Evolutionary conservation across 2,329 filamentous ascomycete species (phyloP).

Genomic region (Claviceps sp.): DNA sequence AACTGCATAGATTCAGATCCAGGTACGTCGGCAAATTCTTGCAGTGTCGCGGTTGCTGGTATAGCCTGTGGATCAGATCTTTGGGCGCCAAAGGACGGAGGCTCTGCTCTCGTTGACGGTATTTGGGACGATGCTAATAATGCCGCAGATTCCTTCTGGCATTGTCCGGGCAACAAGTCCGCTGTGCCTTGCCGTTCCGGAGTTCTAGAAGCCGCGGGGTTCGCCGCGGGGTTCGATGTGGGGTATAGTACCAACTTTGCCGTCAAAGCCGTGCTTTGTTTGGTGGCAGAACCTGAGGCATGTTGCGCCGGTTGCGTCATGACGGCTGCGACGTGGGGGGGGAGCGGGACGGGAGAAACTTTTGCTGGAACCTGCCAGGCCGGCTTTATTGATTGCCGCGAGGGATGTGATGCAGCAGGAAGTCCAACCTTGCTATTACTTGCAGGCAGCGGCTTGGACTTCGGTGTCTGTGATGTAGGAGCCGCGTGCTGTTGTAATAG

Average conservation of each 20-base stretch:
- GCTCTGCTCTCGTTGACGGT: neutral
- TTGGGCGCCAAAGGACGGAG: neutral
- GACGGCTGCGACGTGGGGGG: constrained; percentile 29
- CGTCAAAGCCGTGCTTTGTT: too few species aligned
- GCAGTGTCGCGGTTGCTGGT: constrained; percentile 2
- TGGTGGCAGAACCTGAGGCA: neutral
- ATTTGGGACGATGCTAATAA: constrained; percentile 3
- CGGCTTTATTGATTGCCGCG: constrained; percentile 17
- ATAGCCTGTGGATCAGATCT: neutral
- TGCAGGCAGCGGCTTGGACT: constrained; percentile 12
- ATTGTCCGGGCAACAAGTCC: neutral
- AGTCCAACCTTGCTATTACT: constrained; percentile 21
- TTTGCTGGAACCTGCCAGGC: constrained; percentile 22
- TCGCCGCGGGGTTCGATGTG: neutral
- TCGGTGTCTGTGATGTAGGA: constrained; percentile 7
- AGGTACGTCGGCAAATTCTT: constrained; percentile 28
- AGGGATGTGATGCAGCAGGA: constrained; percentile 12
- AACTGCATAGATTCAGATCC: constrained; percentile 32
- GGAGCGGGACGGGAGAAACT: constrained; percentile 30
- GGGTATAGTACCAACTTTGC: too few species aligned
- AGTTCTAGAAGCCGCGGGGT: constrained; percentile 7
- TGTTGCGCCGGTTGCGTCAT: constrained; percentile 12
- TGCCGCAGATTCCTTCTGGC: neutral
- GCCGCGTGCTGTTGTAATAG: neutral
- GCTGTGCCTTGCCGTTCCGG: neutral